Conservation (phyloP, 768 basidiomycete genomes). For the Tulasnella sp. region DNA sequence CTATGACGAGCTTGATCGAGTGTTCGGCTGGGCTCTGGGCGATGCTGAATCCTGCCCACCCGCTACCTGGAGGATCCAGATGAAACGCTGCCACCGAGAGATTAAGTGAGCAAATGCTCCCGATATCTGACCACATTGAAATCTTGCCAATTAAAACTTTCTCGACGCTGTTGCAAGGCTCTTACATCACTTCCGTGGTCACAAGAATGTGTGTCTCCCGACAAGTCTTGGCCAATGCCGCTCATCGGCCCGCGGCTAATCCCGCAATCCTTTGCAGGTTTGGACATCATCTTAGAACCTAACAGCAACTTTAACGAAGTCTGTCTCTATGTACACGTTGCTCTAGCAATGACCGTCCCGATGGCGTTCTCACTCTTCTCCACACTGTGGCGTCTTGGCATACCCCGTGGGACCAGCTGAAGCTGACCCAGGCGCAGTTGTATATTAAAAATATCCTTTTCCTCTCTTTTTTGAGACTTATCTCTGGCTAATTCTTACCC, state of each 20-base stretch:
- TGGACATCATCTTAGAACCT: slow-evolving; percentile 95
- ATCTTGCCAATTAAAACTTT: slow-evolving; percentile 35
- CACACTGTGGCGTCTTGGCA: neutral
- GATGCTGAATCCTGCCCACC: neutral
- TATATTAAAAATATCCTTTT: slow-evolving; percentile 48
- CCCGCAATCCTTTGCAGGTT: slow-evolving; percentile 56
- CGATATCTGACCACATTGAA: neutral
- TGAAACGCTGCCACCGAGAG: slow-evolving; percentile 94
- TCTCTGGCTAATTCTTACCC: neutral
- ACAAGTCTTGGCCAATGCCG: too few species aligned
- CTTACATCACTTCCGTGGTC: slow-evolving; percentile 95
- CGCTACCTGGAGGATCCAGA: slow-evolving; percentile 75
- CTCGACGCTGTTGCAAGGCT: slow-evolving; percentile 54
- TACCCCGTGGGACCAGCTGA: slow-evolving; percentile 87
- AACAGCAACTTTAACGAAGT: slow-evolving; percentile 95
- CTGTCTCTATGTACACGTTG: slow-evolving; percentile 74
- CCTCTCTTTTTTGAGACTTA: neutral
- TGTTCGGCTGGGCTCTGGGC: slow-evolving; percentile 36
- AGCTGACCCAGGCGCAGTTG: slow-evolving; percentile 99
- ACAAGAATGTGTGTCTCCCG: slow-evolving; percentile 81
- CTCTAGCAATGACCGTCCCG: neutral
- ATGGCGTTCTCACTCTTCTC: neutral
- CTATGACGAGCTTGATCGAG: slow-evolving; percentile 61
- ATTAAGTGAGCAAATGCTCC: slow-evolving; percentile 64
- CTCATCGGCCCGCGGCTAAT: neutral